A percentile compares a stretch with the other conserved stretches of the same genome.
These are phyloP conservation scores for Fusarium austroafricanum DNA, from an alignment of 2,329 filamentous ascomycete species.

Conservation along the genomic window DNA sequence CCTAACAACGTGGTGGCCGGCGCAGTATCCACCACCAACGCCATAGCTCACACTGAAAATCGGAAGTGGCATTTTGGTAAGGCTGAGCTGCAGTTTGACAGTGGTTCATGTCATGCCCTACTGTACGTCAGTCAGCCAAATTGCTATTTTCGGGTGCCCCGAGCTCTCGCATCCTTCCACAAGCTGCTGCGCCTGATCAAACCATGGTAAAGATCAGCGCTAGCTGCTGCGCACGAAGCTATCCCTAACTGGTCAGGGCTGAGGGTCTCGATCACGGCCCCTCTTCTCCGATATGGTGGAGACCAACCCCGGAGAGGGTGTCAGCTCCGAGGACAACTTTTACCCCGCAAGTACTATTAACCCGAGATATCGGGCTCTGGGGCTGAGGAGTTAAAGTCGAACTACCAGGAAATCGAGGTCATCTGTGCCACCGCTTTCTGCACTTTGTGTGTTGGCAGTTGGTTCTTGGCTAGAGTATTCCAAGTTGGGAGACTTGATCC, in stretches of 20 bases:
- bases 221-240: constrained; percentile 8
- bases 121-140: background rate
- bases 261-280: constrained; percentile 17
- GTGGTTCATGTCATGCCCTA: background rate
- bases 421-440: constrained; percentile 26
- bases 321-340: background rate
- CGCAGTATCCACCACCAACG: background rate
- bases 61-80: background rate
- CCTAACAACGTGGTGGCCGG: background rate
- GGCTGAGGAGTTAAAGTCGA: constrained; percentile 4
- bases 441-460: constrained; percentile 1
- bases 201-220: constrained; percentile 9
- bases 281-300: background rate
- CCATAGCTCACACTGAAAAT: background rate
- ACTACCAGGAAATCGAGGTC: background rate
- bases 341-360: constrained; percentile 13
- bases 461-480: background rate
- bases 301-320: background rate
- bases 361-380: constrained; percentile 11
- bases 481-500: background rate
- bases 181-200: constrained; percentile 22
- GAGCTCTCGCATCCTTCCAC: background rate
- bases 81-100: constrained; percentile 15
- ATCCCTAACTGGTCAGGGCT: constrained; percentile 11
- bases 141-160: constrained; percentile 29